A percentile compares a stretch with the other conserved stretches of the same genome.
Evolutionary conservation across 306 rosid genomes (phyloP).

Genomic region (Acmispon strigosus): DNA sequence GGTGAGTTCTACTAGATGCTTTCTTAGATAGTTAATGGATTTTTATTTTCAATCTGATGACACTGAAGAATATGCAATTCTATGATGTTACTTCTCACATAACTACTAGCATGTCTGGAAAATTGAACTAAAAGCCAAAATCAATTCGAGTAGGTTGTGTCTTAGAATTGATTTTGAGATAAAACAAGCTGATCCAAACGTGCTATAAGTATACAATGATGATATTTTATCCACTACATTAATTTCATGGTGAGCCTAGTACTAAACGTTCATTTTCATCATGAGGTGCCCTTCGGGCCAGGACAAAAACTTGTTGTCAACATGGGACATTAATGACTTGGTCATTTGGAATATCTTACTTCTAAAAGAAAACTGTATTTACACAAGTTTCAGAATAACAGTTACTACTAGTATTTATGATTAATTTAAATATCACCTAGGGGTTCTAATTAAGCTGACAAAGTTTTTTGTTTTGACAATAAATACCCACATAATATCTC

Average conservation of each 20-base stretch:
- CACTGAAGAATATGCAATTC: background rate
- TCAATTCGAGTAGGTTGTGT: no score
- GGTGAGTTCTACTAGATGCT: constrained; percentile 49
- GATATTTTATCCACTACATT: background rate
- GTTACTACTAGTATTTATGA: background rate
- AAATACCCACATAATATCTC: no score
- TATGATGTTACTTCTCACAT: background rate
- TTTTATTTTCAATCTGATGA: background rate
- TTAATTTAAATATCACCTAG: background rate
- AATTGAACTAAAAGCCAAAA: no score
- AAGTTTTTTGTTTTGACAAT: background rate
- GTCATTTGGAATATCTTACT: background rate
- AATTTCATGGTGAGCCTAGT: constrained; percentile 10
- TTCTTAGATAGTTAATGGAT: background rate
- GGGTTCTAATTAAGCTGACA: background rate
- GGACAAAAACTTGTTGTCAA: background rate
- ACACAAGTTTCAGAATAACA: background rate
- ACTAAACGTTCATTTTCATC: background rate
- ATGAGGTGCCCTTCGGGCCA: background rate
- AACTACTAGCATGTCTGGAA: background rate
- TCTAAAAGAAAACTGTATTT: background rate
- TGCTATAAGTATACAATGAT: no score
- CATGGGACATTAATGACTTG: background rate
- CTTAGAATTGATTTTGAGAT: no score
- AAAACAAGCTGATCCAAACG: no score